phyloP scores from a whole-genome alignment of 257 asterid species.

The Solanum boliviense region DNA sequence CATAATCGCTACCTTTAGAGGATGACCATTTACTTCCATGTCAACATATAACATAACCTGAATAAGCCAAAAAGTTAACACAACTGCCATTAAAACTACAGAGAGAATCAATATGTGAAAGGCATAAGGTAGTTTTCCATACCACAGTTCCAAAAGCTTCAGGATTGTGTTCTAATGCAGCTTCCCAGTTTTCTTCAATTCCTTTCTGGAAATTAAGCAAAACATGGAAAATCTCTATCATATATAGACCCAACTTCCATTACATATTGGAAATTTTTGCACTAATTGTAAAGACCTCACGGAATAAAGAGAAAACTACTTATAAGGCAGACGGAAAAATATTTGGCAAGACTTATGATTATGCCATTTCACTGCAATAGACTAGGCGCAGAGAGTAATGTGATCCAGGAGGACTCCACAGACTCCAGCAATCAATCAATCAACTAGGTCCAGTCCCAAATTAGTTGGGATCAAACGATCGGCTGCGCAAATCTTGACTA shows the following conservation, averaged over 20 bases:
- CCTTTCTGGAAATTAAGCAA: slow-evolving; percentile 58
- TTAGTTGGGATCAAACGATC: neutral
- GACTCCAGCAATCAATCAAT: neutral
- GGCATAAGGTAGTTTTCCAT: slow-evolving; percentile 6
- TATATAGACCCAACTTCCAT: neutral
- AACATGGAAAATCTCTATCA: neutral
- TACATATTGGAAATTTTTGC: neutral
- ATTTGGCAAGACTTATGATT: neutral
- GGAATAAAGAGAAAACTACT: neutral
- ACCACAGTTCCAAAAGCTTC: slow-evolving; percentile 99
- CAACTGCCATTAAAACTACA: neutral
- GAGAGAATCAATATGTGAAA: neutral
- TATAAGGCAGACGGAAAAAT: neutral
- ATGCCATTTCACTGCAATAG: neutral
- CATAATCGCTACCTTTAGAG: slow-evolving; percentile 55
- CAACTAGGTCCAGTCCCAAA: neutral
- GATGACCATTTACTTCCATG: slow-evolving; percentile 98
- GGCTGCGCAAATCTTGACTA: neutral
- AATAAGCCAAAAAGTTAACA: neutral
- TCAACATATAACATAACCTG: slow-evolving; percentile 98
- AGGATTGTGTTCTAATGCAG: slow-evolving; percentile 94
- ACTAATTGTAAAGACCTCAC: neutral
- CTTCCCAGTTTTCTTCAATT: slow-evolving; percentile 96
- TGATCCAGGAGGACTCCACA: neutral
- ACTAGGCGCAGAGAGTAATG: neutral